Evolutionary conservation across 495 filamentous ascomycete species (phyloP).

Genomic region (Penicillium bovifimosum): DNA sequence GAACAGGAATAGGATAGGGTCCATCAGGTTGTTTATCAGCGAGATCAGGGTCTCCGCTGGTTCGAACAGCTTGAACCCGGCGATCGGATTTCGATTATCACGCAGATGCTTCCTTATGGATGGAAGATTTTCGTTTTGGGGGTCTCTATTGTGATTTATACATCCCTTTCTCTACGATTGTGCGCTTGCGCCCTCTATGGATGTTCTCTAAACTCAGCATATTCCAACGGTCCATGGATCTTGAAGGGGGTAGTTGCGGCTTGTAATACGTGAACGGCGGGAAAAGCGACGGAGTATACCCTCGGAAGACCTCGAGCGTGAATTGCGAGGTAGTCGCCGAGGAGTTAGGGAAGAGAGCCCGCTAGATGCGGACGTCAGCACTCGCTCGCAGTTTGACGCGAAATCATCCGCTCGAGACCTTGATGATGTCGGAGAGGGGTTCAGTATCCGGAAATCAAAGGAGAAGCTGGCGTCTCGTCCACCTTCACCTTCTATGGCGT

Average conservation of each 20-base stretch:
- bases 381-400: conserved; percentile 15
- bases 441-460: conserved; percentile 8
- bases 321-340: not conserved
- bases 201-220: not conserved
- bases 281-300: not conserved
- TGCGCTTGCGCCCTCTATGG: not conserved
- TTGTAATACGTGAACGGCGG: conserved; percentile 4
- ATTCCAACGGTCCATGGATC: too few relatives aligned
- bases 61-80: not conserved
- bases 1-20: not conserved
- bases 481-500: conserved; percentile 39
- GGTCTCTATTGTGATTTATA: conserved; percentile 3
- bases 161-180: not conserved
- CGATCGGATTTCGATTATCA: not conserved
- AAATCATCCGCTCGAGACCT: conserved; percentile 9
- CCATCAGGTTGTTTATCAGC: not conserved
- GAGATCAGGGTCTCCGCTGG: not conserved
- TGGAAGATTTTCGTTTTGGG: not conserved
- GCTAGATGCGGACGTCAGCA: conserved; percentile 11
- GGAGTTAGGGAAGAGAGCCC: not conserved
- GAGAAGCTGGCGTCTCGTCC: conserved; percentile 27
- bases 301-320: not conserved
- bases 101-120: not conserved
- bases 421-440: conserved; percentile 17
- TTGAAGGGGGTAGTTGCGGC: too few relatives aligned